phyloP scores from a whole-genome alignment of 2,329 filamentous ascomycete genomes.

The Epichloe bromicola region DNA sequence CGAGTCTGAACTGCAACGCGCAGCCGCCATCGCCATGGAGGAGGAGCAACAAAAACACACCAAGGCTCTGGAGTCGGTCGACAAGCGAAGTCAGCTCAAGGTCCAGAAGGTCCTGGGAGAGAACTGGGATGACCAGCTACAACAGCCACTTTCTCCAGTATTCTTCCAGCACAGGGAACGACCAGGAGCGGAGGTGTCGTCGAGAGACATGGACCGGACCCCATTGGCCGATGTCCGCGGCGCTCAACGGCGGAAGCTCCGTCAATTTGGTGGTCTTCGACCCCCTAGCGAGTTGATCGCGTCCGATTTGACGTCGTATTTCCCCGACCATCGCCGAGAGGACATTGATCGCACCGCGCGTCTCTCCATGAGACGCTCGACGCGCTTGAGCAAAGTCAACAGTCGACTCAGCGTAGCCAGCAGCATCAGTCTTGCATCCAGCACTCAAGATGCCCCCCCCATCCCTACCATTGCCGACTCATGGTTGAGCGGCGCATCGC shows the following conservation, averaged over 20 bases:
- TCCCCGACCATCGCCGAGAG: conserved; percentile 86
- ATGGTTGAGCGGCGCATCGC: conserved; percentile 52
- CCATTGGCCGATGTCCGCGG: conserved; percentile 33
- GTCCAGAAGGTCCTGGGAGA: conserved; percentile 83
- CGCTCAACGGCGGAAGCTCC: conserved; percentile 40
- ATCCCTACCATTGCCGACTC: conserved; percentile 91
- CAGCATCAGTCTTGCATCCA: conserved; percentile 85
- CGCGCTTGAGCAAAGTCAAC: conserved; percentile 81
- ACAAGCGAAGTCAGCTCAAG: conserved; percentile 73
- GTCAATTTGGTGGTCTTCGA: conserved; percentile 80
- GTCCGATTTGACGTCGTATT: conserved; percentile 91
- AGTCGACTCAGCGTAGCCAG: conserved; percentile 89
- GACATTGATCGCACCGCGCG: conserved; percentile 94
- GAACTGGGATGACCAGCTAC: conserved; percentile 65
- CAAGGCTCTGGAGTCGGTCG: conserved; percentile 48
- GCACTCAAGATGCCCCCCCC: conserved; percentile 81
- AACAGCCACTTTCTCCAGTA: conserved; percentile 75
- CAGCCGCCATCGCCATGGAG: conserved; percentile 79
- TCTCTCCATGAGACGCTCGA: conserved; percentile 80
- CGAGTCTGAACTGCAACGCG: conserved; percentile 71
- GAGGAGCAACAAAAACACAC: conserved; percentile 65
- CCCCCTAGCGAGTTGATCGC: conserved; percentile 98
- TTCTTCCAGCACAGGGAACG: conserved; percentile 58
- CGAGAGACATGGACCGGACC: conserved; percentile 44
- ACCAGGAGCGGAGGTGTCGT: conserved; percentile 41